Evolutionary conservation across 257 asterid genomes (phyloP), one percentile per base, ranked within the genome.

Genomic region (Apocynum venetum): DNA sequence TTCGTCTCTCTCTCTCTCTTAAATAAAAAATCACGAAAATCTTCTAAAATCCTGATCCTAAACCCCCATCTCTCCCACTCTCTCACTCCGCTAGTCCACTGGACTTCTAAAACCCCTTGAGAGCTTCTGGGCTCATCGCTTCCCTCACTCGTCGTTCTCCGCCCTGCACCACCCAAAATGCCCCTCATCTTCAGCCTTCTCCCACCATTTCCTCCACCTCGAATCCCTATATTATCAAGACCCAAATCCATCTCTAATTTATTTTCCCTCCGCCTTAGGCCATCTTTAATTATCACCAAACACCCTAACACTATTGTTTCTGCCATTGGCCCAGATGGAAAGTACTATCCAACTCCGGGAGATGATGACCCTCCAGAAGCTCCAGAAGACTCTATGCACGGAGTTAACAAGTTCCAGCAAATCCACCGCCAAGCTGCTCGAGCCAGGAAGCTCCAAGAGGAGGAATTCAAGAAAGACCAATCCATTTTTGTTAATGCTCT

Each of bases 361-460:
- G 98, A 92, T 64, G 97, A 95, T 53, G 98, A 95, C 86, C 98
- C 98, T 0, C 98, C 98, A 0, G 98, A 91, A 83, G 98, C 96
- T 55, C 87, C 94, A 3, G 98, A 95, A 76, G 98, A 95, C 74
- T 92, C 98, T 60, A 93, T 91, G 98, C 98, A 95, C 79, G 98
- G 98, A 44, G 91, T 92, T 83, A 87, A 84, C 87, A 90, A 87
- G 51, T 95, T 93, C 87, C 93, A 95, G 86, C 98, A 95, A 80
- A 87, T 95, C 67, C 94, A 90, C n/a, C 90, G 91, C 83, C 98
- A 91, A 49, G 96, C 92, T 8, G 87, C 91, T 56, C 88, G 89
- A 0, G 96, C 97, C 6, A 88, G 93, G 60, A 90, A 87, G 77
- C 79, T 83, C 63, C 88, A 93, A 76, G 96, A 95, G 55, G 94